Evolutionary conservation across 345 rosid genomes (phyloP), one percentile per base, ranked within the genome.

Genomic region (Citropsis articulata): DNA sequence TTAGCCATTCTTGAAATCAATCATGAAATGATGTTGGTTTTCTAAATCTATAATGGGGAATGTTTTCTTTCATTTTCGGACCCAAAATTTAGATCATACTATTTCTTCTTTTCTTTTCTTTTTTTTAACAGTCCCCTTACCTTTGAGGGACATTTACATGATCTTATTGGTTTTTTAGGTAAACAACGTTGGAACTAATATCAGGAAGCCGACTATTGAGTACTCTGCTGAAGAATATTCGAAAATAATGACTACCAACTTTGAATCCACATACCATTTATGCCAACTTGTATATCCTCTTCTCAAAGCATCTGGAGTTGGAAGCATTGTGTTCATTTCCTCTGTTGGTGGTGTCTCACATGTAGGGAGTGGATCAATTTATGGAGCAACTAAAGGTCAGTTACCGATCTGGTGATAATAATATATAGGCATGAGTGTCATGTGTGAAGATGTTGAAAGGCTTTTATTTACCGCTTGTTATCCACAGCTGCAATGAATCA

Each of bases 271-370:
- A 42, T 95, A 81, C 83, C 96, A 93, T 85, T 60, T 94, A 27
- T 86, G 92, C 85, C 97, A 96, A 85, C 83, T 96, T 56, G 86
- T 91, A 12, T 91, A 96, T 81, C 98, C 97, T 72, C 92, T 96
- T 81, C 73, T 96, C 21, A 96, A 96, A 84, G 88, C 91, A 65
- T 92, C 99, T 36, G 94, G 97, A 9, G 83, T 55, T 0, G 99
- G 97, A 72, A 92, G 86, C 89, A 84, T 92, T 73, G 92, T 96
- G 50, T 93, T 90, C 88, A 93, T 91, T 73, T 94, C 99, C 67
- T 96, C 99, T 42, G 97, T 94, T 42, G 92, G 78, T 9, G 97
- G 97, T 31, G 35, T 88, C 12, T 35, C 76, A 42, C 83, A 83
- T 82, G 0, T 91, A 66, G 78, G 85, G n/a, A 87, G 79, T 60